Evolutionary conservation across 768 basidiomycete species (phyloP).

Genomic region (Candolleomyces aberdarensis): DNA sequence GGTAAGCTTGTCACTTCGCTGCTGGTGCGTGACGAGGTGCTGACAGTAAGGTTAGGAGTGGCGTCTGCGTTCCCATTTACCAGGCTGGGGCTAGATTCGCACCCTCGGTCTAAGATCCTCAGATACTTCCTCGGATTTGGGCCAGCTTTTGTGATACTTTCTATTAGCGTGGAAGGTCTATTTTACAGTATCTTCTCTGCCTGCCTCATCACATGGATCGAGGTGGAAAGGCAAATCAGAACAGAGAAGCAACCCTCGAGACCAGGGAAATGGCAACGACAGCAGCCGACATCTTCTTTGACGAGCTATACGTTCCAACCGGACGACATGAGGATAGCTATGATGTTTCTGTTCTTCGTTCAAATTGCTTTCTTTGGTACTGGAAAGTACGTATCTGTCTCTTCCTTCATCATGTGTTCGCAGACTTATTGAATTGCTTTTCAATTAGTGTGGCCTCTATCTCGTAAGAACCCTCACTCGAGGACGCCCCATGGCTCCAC

Average conservation of each 20-base stretch:
- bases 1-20: conserved; percentile 34
- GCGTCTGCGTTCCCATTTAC: conserved; percentile 50
- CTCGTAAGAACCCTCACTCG: conserved; percentile 46
- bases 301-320: conserved; percentile 41
- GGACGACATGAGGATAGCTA: conserved; percentile 68
- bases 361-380: conserved; percentile 86
- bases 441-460: conserved; percentile 71
- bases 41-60: conserved; percentile 28
- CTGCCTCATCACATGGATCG: conserved; percentile 65
- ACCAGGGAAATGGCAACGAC: not conserved
- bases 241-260: not conserved
- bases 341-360: conserved; percentile 85
- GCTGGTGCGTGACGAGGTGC: not conserved
- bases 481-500: not conserved
- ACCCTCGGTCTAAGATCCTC: conserved; percentile 48
- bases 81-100: conserved; percentile 29
- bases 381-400: conserved; percentile 58
- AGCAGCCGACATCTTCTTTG: not conserved
- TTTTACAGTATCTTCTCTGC: conserved; percentile 72
- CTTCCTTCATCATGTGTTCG: not conserved
- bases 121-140: conserved; percentile 69
- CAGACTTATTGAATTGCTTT: not conserved
- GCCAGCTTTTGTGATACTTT: conserved; percentile 74
- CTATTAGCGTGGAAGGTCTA: conserved; percentile 78
- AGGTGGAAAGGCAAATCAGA: conserved; percentile 47